These are phyloP conservation scores for Aegilops sharonensis DNA, from an alignment of 176 grass and related monocot genomes.

Conservation along the genomic window DNA sequence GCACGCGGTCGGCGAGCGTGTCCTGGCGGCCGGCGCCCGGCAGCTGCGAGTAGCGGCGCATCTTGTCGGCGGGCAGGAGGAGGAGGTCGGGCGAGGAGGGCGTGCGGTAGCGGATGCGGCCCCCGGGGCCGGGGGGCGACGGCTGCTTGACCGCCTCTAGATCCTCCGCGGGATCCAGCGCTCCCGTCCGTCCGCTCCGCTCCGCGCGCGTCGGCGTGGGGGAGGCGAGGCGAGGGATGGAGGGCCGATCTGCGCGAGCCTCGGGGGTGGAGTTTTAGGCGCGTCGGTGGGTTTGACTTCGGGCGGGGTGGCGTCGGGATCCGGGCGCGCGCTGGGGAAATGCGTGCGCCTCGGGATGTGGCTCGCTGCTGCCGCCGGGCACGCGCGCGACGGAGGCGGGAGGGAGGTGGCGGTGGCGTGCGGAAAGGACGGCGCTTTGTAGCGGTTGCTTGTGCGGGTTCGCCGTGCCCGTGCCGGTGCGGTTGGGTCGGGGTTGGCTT, in stretches of 20 bases:
- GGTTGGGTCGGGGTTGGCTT: background rate
- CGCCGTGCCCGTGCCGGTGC: constrained; percentile 23
- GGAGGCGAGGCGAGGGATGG: background rate
- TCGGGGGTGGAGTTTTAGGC: background rate
- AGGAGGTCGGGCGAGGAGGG: constrained; percentile 65
- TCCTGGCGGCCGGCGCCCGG: constrained; percentile 27
- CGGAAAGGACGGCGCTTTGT: background rate
- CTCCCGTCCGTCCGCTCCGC: background rate
- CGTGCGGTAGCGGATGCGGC: constrained; percentile 75
- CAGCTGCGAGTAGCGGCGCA: constrained; percentile 63
- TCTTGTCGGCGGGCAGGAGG: constrained; percentile 36
- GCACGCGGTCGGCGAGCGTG: constrained; percentile 59
- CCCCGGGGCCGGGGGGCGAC: constrained; percentile 37
- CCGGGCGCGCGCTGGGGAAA: background rate
- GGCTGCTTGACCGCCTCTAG: constrained; percentile 55
- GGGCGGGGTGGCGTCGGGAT: constrained; percentile 14
- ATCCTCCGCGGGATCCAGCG: constrained; percentile 58
- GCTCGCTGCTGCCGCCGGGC: background rate
- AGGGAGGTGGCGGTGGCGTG: background rate
- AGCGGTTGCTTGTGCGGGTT: background rate
- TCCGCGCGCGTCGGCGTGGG: constrained; percentile 1
- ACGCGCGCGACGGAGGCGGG: background rate
- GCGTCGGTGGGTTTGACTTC: constrained; percentile 31
- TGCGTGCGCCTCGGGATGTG: constrained; percentile 19
- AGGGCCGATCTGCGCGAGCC: background rate